phyloP scores from a whole-genome alignment of 352 stramenopile species.

The Pythium utonaiense region DNA sequence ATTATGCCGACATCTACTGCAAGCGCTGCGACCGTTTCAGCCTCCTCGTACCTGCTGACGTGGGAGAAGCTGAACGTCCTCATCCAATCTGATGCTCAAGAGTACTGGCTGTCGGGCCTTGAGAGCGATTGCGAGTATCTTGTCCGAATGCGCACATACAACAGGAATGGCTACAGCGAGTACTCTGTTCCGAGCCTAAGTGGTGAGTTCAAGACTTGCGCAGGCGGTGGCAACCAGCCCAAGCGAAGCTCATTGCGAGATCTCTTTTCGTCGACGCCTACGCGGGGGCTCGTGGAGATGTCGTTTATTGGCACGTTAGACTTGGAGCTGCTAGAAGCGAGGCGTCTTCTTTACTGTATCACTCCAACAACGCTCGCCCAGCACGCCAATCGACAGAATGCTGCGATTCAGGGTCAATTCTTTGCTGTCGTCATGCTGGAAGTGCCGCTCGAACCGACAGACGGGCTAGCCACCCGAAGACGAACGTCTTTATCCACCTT shows the following conservation, averaged over 20 bases:
- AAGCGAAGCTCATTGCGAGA: constrained; percentile 13
- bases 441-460: background rate
- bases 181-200: constrained; percentile 45
- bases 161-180: constrained; percentile 60
- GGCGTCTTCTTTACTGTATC: constrained; percentile 23
- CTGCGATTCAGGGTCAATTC: constrained; percentile 14
- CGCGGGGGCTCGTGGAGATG: constrained; percentile 21
- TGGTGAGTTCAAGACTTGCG: constrained; percentile 44
- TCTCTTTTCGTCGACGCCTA: background rate
- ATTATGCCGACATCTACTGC: constrained; percentile 30
- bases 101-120: constrained; percentile 56
- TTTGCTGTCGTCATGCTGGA: constrained; percentile 19
- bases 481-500: constrained; percentile 9
- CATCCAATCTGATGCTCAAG: constrained; percentile 43
- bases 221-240: background rate
- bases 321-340: constrained; percentile 56
- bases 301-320: constrained; percentile 60
- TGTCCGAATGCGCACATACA: constrained; percentile 50
- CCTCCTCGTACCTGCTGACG: constrained; percentile 44
- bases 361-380: background rate
- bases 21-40: constrained; percentile 19
- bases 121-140: constrained; percentile 59
- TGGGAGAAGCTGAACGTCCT: constrained; percentile 48
- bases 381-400: background rate
- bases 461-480: background rate